Conservation (phyloP, 1,284 basidiomycete genomes). For the Tremellales sp. region DNA sequence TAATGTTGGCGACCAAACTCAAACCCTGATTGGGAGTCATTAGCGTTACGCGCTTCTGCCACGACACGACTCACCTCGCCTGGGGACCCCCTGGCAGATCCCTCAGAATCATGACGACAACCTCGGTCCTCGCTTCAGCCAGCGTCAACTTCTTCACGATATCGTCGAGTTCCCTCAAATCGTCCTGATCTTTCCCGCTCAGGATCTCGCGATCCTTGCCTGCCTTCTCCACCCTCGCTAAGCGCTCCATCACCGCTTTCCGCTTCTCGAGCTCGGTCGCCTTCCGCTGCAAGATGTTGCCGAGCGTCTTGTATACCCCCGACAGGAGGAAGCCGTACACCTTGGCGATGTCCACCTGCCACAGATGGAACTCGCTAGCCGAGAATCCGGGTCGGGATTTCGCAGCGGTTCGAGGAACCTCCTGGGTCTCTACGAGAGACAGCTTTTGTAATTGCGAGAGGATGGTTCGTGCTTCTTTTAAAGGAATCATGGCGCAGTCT, state of each 20-base stretch:
- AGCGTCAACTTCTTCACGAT: slow-evolving; percentile 62
- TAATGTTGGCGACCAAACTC: no score
- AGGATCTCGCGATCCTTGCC: slow-evolving; percentile 56
- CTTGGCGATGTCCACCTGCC: slow-evolving; percentile 81
- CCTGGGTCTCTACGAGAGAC: slow-evolving; percentile 79
- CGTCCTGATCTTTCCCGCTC: slow-evolving; percentile 42
- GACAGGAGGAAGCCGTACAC: slow-evolving; percentile 71
- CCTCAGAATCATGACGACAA: slow-evolving; percentile 76
- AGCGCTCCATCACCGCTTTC: slow-evolving; percentile 66
- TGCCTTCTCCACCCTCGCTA: slow-evolving; percentile 65
- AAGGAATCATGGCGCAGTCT: slow-evolving; percentile 85
- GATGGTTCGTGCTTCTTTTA: slow-evolving; percentile 78
- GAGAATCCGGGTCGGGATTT: slow-evolving; percentile 59
- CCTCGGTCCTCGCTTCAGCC: slow-evolving; percentile 74
- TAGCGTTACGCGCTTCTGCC: no score
- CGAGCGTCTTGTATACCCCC: slow-evolving; percentile 79
- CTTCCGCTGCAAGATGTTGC: slow-evolving; percentile 70
- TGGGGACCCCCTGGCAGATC: slow-evolving; percentile 57
- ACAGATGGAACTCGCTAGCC: slow-evolving; percentile 54
- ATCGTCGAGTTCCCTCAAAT: slow-evolving; percentile 45
- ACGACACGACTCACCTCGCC: slow-evolving; percentile 1
- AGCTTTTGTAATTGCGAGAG: slow-evolving; percentile 74
- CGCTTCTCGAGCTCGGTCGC: slow-evolving; percentile 64
- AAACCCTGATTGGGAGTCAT: no score
- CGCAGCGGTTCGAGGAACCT: slow-evolving; percentile 81